Conservation (phyloP, 345 rosid genomes). For the Salix viminalis region DNA sequence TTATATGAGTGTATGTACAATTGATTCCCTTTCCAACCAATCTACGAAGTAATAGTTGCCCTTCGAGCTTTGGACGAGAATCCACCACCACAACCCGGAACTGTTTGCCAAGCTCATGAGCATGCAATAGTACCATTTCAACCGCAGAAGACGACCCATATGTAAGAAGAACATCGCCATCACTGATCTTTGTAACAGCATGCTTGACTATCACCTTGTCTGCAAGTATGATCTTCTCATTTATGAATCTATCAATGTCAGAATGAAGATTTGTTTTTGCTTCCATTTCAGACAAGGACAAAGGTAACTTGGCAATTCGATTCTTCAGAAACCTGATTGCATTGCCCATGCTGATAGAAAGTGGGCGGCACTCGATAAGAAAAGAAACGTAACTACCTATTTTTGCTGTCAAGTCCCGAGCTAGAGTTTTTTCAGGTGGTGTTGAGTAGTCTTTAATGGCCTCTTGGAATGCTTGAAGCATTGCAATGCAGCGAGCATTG, state of each 20-base stretch:
- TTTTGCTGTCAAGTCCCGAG: slow-evolving; percentile 75
- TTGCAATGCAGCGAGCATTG: slow-evolving; percentile 97
- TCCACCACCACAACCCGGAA: slow-evolving; percentile 88
- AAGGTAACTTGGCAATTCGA: slow-evolving; percentile 67
- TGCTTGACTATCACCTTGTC: slow-evolving; percentile 73
- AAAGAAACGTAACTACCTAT: slow-evolving; percentile 84
- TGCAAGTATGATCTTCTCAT: slow-evolving; percentile 73
- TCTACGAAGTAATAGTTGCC: slow-evolving; percentile 76
- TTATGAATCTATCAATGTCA: slow-evolving; percentile 79
- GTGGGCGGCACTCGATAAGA: slow-evolving; percentile 82
- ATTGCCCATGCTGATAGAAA: slow-evolving; percentile 94
- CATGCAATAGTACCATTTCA: slow-evolving; percentile 81
- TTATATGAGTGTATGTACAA: slow-evolving; percentile 85
- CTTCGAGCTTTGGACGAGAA: slow-evolving; percentile 93
- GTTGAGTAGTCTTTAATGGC: slow-evolving; percentile 73
- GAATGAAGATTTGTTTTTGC: slow-evolving; percentile 63
- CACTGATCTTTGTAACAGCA: slow-evolving; percentile 83
- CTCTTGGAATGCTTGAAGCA: slow-evolving; percentile 91
- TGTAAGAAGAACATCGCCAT: slow-evolving; percentile 92
- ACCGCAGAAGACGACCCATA: slow-evolving; percentile 84
- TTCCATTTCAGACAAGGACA: slow-evolving; percentile 63
- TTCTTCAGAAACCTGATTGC: slow-evolving; percentile 75
- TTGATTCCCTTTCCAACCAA: slow-evolving; percentile 73
- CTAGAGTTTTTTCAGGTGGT: slow-evolving; percentile 71
- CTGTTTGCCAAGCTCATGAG: slow-evolving; percentile 77